Evolutionary conservation across 257 asterid genomes (phyloP).

Genomic region (Nicotiana knightiana): DNA sequence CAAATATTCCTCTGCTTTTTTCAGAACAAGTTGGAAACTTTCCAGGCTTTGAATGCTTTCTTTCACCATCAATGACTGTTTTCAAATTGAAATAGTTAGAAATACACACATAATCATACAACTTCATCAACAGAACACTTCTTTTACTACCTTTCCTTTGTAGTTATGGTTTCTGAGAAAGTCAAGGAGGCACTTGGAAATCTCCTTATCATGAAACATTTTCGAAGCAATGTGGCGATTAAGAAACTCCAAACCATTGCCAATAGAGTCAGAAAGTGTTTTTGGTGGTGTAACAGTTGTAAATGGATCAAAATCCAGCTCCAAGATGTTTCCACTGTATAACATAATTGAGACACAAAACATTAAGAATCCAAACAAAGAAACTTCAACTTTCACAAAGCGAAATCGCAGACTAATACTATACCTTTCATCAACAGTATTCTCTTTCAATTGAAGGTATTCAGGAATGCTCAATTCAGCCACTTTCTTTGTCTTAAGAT

Average conservation of each 20-base stretch:
- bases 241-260: slow-evolving; percentile 31
- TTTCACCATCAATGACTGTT: slow-evolving; percentile 22
- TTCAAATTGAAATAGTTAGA: not conserved
- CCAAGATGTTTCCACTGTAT: slow-evolving; percentile 15
- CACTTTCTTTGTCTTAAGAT: slow-evolving; percentile 16
- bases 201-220: slow-evolving; percentile 24
- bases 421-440: slow-evolving; percentile 23
- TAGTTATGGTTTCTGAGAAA: slow-evolving; percentile 27
- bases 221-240: slow-evolving; percentile 28
- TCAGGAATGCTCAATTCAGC: slow-evolving; percentile 18
- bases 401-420: not conserved
- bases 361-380: not conserved
- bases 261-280: slow-evolving; percentile 26
- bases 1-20: slow-evolving; percentile 24
- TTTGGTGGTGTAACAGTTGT: slow-evolving; percentile 17
- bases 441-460: slow-evolving; percentile 28
- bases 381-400: not conserved
- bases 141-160: slow-evolving; percentile 20
- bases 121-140: no score
- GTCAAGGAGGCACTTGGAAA: slow-evolving; percentile 18
- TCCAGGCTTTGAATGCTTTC: slow-evolving; percentile 13
- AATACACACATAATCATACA: not conserved
- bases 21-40: slow-evolving; percentile 14
- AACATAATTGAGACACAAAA: not conserved
- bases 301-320: slow-evolving; percentile 36